phyloP scores from a whole-genome alignment of 2,329 filamentous ascomycete genomes.

The Lecanicillium sp. region DNA sequence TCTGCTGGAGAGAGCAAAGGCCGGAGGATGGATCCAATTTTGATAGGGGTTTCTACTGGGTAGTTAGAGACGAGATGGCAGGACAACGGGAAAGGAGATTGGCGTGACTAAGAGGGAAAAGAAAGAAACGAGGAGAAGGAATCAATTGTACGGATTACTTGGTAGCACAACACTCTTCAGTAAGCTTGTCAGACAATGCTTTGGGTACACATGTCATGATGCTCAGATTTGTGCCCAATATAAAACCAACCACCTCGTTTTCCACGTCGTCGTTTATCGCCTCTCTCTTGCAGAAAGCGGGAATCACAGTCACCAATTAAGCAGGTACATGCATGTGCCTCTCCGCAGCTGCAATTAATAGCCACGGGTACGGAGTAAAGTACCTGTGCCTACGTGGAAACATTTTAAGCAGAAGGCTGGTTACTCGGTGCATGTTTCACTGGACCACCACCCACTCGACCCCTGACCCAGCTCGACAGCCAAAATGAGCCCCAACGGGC shows the following conservation, averaged over 20 bases:
- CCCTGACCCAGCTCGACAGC: background rate
- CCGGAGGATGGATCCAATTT: background rate
- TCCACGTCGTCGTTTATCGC: background rate
- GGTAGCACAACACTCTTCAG: no score
- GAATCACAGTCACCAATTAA: background rate
- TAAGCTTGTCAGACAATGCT: no score
- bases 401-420: no score
- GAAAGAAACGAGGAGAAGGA: background rate
- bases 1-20: background rate
- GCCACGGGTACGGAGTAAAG: no score
- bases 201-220: slow-evolving; percentile 1
- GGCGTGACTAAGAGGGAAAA: background rate
- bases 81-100: background rate
- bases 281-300: background rate
- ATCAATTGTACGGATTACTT: no score
- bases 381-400: no score
- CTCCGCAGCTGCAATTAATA: no score
- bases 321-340: no score
- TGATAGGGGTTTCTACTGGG: slow-evolving; percentile 3
- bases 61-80: slow-evolving; percentile 5
- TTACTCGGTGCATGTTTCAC: slow-evolving; percentile 7
- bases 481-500: no score
- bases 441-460: background rate
- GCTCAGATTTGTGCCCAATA: slow-evolving; percentile 3
- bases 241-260: slow-evolving; percentile 10